Evolutionary conservation across 208 protist species (phyloP).

Genomic region (Leishmania lainsoni): DNA sequence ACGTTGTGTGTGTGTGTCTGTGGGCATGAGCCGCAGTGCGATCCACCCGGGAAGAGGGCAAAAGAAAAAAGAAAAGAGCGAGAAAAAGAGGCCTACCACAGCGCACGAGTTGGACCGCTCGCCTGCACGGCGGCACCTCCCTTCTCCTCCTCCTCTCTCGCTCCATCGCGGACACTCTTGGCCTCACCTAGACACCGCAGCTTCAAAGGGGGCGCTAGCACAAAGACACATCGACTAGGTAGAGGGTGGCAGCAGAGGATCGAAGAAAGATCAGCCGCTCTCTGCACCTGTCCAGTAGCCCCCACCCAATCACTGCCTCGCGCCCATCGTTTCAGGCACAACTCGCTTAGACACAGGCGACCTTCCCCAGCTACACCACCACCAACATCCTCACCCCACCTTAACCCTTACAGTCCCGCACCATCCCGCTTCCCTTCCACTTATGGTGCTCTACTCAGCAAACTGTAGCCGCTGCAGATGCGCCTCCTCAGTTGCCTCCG

Average conservation of each 20-base stretch:
- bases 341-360: background rate
- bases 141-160: background rate
- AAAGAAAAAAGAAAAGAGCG: background rate
- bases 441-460: constrained; percentile 12
- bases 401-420: background rate
- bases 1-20: background rate
- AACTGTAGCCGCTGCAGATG: constrained; percentile 48
- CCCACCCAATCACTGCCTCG: background rate
- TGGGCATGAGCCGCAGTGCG: background rate
- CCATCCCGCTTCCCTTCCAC: background rate
- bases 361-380: background rate
- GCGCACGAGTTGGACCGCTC: background rate
- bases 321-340: background rate
- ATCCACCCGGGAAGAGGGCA: background rate
- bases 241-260: background rate
- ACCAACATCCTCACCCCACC: background rate
- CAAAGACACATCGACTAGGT: background rate
- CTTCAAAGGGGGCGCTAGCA: background rate
- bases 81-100: background rate
- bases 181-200: too few species aligned
- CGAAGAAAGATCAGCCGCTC: background rate
- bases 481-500: constrained; percentile 78
- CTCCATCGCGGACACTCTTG: background rate
- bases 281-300: background rate
- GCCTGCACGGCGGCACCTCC: background rate